Evolutionary conservation across 441 rosid species (phyloP).

Genomic region (Gossypium gossypioides): DNA sequence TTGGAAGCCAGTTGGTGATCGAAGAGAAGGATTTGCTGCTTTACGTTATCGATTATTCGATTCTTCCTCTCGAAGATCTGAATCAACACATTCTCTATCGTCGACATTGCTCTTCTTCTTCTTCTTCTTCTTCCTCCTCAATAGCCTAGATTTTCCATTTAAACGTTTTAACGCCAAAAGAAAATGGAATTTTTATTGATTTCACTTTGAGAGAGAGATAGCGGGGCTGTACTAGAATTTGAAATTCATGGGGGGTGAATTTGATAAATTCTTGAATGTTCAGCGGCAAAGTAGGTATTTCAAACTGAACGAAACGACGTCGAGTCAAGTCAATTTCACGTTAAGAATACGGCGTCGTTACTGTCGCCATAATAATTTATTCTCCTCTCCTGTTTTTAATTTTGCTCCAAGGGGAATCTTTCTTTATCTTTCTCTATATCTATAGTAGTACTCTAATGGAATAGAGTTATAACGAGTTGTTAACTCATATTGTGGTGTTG

Average conservation of each 20-base stretch:
- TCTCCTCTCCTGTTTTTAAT: background rate
- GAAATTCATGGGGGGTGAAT: slow-evolving; percentile 22
- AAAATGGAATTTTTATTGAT: background rate
- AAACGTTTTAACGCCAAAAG: background rate
- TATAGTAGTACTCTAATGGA: too few species aligned
- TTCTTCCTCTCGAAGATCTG: slow-evolving; percentile 72
- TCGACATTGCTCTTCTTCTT: slow-evolving; percentile 19
- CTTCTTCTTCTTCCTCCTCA: background rate
- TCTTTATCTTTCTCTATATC: too few species aligned
- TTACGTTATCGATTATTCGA: slow-evolving; percentile 50
- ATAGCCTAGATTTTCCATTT: slow-evolving; percentile 16
- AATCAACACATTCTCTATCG: slow-evolving; percentile 51
- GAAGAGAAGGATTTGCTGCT: slow-evolving; percentile 47
- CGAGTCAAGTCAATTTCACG: background rate
- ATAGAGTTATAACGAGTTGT: too few species aligned
- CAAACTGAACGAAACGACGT: background rate
- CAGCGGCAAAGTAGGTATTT: slow-evolving; percentile 1
- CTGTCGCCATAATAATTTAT: background rate
- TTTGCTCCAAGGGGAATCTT: background rate
- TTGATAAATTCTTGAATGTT: background rate
- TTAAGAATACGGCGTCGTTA: background rate
- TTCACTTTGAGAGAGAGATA: slow-evolving; percentile 1
- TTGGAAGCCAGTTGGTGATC: slow-evolving; percentile 66
- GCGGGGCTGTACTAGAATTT: slow-evolving; percentile 23
- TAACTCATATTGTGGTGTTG: too few species aligned